Base-by-base conservation (phyloP, 2,329 filamentous ascomycete genomes). In the Claviceps pazoutovae region DNA sequence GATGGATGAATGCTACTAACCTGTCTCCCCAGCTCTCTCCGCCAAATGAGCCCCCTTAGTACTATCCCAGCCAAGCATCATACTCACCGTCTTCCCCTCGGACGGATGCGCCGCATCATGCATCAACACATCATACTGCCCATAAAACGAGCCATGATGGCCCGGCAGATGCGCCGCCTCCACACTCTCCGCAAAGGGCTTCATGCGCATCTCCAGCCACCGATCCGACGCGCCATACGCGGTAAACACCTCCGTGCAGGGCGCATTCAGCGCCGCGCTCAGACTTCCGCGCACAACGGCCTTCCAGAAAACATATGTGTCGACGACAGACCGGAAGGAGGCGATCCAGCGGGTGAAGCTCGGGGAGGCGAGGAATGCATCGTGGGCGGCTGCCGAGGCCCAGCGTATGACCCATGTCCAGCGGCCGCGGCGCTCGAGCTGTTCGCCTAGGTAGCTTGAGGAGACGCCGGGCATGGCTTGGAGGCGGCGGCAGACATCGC, bases 291-390 rank as follows among this genome's bases (percentile, higher is more conserved):
- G 46, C 16, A 57, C 45, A 50, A 56, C 56, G 37, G 61, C 55
- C 49, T 56, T 48, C 11, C 51, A 52, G 51, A 64, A 57, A 46
- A 64, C 54, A 41, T 56, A 56, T 42, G 59, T 53, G 4, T 56
- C 57, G 51, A 65, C 54, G n/a, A 66, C 50, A 54, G 65, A 62
- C 49, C 60, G 61, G 42, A 69, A 58, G 8, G 66, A 65, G 41
- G 66, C 65, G 17, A 70, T 63, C 59, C 69, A 71, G 56, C 65
- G 68, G 48, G 68, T 66, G 51, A 68, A 69, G 54, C 62, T 65
- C 26, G 67, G 65, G 6, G 68, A 70, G 53, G 65, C 64, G 54
- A 68, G 64, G 55, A 73, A 75, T 54, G 66, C 65, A 53, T 63
- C 57, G 56, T 67, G 62, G 46, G 64, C 64, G 38, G 58, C 58